A percentile compares a stretch with the other conserved stretches of the same genome.
phyloP scores from a whole-genome alignment of 2,329 filamentous ascomycete species.

The Alternaria incomplexa region DNA sequence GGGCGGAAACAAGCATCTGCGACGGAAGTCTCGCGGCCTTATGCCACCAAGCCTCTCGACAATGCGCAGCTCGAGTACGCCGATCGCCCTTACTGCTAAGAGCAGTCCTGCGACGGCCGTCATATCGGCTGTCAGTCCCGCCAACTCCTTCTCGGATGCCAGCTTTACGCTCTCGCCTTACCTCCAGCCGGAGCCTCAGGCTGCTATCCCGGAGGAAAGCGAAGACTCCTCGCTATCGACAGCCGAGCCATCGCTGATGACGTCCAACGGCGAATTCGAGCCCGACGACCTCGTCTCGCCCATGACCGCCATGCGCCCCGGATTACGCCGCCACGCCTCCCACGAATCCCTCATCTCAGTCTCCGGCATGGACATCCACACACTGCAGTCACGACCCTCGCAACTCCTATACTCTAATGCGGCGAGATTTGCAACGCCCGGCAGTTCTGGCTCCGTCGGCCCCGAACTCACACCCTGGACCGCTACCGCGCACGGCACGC shows the following conservation, averaged over 20 bases:
- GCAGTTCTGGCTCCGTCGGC: constrained; percentile 50
- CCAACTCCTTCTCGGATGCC: constrained; percentile 39
- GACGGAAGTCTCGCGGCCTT: constrained; percentile 33
- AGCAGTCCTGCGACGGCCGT: constrained; percentile 43
- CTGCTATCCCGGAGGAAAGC: constrained; percentile 46
- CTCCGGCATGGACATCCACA: constrained; percentile 87
- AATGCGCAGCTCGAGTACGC: constrained; percentile 42
- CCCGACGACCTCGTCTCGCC: constrained; percentile 40
- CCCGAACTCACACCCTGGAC: constrained; percentile 55
- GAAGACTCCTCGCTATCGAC: constrained; percentile 30
- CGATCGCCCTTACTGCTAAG: constrained; percentile 41
- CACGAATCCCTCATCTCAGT: constrained; percentile 91
- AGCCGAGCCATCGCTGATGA: constrained; percentile 20
- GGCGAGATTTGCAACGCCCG: constrained; percentile 56
- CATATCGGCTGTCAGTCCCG: constrained; percentile 40
- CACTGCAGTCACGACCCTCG: constrained; percentile 74
- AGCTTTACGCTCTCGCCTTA: constrained; percentile 36
- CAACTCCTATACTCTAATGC: constrained; percentile 68
- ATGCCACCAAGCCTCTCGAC: constrained; percentile 39
- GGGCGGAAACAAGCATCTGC: constrained; percentile 14
- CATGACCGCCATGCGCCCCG: constrained; percentile 45
- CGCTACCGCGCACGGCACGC: constrained; percentile 56
- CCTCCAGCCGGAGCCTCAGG: constrained; percentile 28
- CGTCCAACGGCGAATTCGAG: constrained; percentile 33
- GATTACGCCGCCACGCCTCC: constrained; percentile 71